A percentile compares a stretch with the other conserved stretches of the same genome.
Evolutionary conservation across 768 basidiomycete species (phyloP).

Genomic region (Leccinum disarticulatum): DNA sequence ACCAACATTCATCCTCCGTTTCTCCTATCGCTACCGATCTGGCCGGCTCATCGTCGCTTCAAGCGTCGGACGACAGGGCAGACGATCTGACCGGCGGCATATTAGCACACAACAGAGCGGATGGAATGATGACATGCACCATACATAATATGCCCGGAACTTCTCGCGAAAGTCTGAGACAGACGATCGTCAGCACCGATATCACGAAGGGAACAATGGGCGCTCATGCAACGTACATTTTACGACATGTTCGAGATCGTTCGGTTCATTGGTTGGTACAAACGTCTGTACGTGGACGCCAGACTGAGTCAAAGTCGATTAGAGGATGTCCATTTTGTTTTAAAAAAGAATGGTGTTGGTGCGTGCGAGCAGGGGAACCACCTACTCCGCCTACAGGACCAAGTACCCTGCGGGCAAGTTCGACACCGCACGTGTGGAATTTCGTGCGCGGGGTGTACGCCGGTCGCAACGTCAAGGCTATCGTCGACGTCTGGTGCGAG

Average conservation of each 20-base stretch:
- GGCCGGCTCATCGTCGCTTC: no score
- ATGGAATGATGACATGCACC: conserved; percentile 19
- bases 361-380: conserved; percentile 59
- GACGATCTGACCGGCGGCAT: conserved; percentile 35
- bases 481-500: conserved; percentile 91
- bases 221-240: conserved; percentile 48
- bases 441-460: conserved; percentile 65
- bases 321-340: conserved; percentile 72
- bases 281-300: conserved; percentile 57
- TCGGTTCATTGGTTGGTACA: conserved; percentile 63
- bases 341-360: conserved; percentile 73
- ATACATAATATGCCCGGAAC: conserved; percentile 60
- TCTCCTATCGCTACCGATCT: no score
- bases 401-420: conserved; percentile 61
- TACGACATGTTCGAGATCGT: conserved; percentile 58
- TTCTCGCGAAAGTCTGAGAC: conserved; percentile 66
- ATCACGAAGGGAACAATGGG: background rate
- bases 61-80: no score
- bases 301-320: conserved; percentile 51
- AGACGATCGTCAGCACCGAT: background rate
- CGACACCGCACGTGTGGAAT: conserved; percentile 51
- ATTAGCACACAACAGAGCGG: background rate
- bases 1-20: no score
- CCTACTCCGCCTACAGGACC: conserved; percentile 58
- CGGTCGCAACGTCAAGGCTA: conserved; percentile 55